These are phyloP conservation scores for Hyphodiscus sp. DNA, from an alignment of 2,329 filamentous ascomycete species.

Conservation along the genomic window DNA sequence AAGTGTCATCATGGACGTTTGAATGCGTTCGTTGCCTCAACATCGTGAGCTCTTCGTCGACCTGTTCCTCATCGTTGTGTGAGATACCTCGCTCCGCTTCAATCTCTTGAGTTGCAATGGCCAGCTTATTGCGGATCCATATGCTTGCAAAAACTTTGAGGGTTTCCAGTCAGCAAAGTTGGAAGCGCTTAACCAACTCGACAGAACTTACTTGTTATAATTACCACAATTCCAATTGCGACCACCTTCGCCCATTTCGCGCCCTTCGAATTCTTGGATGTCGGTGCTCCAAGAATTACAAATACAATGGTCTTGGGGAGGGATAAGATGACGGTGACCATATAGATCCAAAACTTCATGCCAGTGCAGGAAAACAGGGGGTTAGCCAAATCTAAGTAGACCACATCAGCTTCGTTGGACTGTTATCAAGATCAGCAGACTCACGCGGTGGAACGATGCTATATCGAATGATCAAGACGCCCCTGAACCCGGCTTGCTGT, in stretches of 20 bases:
- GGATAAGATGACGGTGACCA: conserved; percentile 12
- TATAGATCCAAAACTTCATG: conserved; percentile 16
- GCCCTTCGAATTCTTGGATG: conserved; percentile 8
- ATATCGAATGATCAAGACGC: conserved; percentile 15
- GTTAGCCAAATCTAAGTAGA: conserved; percentile 14
- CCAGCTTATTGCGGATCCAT: conserved; percentile 14
- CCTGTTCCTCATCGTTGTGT: conserved; percentile 8
- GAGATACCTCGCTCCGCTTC: conserved; percentile 6
- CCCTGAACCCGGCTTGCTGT: conserved; percentile 13
- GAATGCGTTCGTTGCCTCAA: background rate
- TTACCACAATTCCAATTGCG: conserved; percentile 9
- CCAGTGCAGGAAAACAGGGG: conserved; percentile 15
- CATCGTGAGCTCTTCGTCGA: conserved; percentile 10
- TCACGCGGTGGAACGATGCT: conserved; percentile 15
- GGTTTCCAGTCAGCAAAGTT: background rate
- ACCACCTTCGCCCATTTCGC: conserved; percentile 12
- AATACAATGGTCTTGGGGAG: conserved; percentile 14
- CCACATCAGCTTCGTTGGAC: background rate
- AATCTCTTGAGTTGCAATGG: conserved; percentile 6
- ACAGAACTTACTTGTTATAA: conserved; percentile 3
- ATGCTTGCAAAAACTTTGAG: conserved; percentile 7
- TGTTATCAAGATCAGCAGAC: background rate
- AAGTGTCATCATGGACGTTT: background rate
- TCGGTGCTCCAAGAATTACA: conserved; percentile 11
- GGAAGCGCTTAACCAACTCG: background rate